Percentiles rank a stretch among this genome's conserved stretches.
These are phyloP conservation scores for Pittosporum tobira DNA, from an alignment of 129 eudicot species.

Conservation along the genomic window DNA sequence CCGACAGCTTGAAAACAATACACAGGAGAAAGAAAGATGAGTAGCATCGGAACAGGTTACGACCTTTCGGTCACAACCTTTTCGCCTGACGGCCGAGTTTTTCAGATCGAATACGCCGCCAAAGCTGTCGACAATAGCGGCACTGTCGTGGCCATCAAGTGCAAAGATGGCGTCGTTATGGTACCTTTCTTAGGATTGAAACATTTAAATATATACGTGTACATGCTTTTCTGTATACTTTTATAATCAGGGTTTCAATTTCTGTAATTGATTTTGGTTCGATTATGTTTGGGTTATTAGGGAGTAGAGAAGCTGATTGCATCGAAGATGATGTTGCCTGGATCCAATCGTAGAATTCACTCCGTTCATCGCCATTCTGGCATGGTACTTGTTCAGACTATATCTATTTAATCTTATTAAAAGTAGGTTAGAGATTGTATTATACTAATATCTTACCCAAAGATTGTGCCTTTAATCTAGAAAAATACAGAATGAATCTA, in stretches of 20 bases:
- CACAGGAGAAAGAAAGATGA: constrained; percentile 25
- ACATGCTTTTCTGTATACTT: neutral
- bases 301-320: constrained; percentile 97
- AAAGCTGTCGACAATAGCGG: constrained; percentile 99
- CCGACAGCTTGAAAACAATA: no score
- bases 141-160: constrained; percentile 85
- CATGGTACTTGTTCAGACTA: constrained; percentile 37
- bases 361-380: constrained; percentile 98
- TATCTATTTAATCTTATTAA: no score
- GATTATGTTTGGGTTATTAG: constrained; percentile 21
- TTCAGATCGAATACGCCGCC: constrained; percentile 98
- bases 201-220: no score
- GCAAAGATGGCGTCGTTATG: constrained; percentile 96
- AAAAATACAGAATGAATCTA: neutral
- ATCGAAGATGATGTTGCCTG: constrained; percentile 98
- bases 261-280: constrained; percentile 1
- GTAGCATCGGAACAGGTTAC: constrained; percentile 97
- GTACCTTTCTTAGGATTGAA: constrained; percentile 24
- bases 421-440: no score
- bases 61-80: constrained; percentile 95
- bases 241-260: neutral
- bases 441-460: no score
- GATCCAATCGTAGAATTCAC: constrained; percentile 88
- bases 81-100: constrained; percentile 98
- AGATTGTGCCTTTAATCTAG: neutral